A percentile compares a stretch with the other conserved stretches of the same genome.
Conservation (phyloP, 257 asterid genomes). For the Paraleonurus japonicus region DNA sequence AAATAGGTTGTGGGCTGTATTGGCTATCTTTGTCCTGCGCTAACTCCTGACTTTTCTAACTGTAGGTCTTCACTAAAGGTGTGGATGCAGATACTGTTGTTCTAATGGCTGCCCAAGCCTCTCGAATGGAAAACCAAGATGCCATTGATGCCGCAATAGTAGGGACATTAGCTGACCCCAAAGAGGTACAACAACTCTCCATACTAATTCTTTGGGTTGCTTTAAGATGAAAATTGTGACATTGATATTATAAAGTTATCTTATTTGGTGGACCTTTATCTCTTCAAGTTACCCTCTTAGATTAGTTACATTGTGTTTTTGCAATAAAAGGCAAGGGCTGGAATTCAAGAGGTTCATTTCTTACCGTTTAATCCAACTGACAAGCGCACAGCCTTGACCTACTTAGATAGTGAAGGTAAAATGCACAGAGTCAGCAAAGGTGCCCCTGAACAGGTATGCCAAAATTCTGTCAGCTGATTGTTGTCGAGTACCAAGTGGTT, state of each 20-base stretch:
- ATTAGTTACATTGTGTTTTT: constrained; percentile 14
- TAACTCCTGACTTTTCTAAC: constrained; percentile 11
- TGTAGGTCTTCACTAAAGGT: constrained; percentile 58
- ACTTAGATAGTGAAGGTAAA: constrained; percentile 62
- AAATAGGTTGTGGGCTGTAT: background rate
- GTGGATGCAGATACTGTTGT: constrained; percentile 70
- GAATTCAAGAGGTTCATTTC: constrained; percentile 85
- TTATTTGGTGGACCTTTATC: background rate
- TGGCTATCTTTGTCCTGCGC: background rate
- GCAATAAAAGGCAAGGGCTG: constrained; percentile 79
- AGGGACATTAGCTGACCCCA: constrained; percentile 77
- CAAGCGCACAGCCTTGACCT: constrained; percentile 88
- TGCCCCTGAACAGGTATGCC: constrained; percentile 91
- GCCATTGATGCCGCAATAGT: constrained; percentile 84
- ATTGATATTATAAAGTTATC: background rate
- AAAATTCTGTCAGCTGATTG: constrained; percentile 12
- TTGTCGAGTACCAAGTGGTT: constrained; percentile 5
- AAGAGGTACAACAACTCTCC: constrained; percentile 46
- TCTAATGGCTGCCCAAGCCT: constrained; percentile 91
- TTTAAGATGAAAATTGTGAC: background rate
- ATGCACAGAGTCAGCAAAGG: constrained; percentile 94
- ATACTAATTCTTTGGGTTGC: background rate
- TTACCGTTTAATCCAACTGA: constrained; percentile 90
- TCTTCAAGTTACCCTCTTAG: constrained; percentile 9
- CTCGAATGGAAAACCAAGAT: constrained; percentile 84